These are phyloP conservation scores for Globisporangium mamillatum DNA, from an alignment of 352 stramenopile genomes.

Conservation along the genomic window DNA sequence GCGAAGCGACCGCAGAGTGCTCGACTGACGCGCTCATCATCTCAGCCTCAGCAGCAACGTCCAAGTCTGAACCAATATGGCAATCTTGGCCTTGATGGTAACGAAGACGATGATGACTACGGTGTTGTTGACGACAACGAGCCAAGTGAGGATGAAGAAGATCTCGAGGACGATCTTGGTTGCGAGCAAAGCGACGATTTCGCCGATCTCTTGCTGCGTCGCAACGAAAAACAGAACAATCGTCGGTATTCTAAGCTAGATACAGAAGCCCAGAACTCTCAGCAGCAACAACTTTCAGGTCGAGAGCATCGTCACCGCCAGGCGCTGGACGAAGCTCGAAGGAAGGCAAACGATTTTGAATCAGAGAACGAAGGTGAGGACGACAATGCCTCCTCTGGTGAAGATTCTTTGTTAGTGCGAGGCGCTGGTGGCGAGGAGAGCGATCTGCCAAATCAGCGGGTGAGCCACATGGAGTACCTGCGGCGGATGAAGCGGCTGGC, in stretches of 20 bases:
- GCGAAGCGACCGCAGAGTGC: constrained; percentile 41
- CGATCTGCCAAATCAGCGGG: constrained; percentile 47
- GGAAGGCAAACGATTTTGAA: neutral
- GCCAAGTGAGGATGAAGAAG: constrained; percentile 26
- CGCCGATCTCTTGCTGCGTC: constrained; percentile 10
- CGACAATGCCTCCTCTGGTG: neutral
- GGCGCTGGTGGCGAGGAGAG: constrained; percentile 40
- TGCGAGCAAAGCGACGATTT: constrained; percentile 20
- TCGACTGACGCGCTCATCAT: constrained; percentile 12
- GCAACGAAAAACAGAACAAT: neutral
- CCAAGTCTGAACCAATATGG: neutral
- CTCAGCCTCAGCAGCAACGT: neutral
- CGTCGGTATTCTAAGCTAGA: too few species aligned
- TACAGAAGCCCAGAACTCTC: neutral
- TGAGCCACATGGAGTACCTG: constrained; percentile 72
- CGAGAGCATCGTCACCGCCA: constrained; percentile 25
- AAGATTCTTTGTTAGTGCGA: constrained; percentile 8
- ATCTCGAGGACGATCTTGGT: neutral
- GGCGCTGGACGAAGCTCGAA: constrained; percentile 29
- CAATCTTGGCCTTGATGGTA: neutral
- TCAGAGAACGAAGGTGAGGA: neutral
- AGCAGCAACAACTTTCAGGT: neutral
- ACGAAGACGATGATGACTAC: constrained; percentile 32
- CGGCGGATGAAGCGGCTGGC: constrained; percentile 62
- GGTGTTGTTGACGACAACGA: constrained; percentile 44